Base-by-base conservation (phyloP, 1,284 basidiomycete species). In the Ceratobasidium sp. region DNA sequence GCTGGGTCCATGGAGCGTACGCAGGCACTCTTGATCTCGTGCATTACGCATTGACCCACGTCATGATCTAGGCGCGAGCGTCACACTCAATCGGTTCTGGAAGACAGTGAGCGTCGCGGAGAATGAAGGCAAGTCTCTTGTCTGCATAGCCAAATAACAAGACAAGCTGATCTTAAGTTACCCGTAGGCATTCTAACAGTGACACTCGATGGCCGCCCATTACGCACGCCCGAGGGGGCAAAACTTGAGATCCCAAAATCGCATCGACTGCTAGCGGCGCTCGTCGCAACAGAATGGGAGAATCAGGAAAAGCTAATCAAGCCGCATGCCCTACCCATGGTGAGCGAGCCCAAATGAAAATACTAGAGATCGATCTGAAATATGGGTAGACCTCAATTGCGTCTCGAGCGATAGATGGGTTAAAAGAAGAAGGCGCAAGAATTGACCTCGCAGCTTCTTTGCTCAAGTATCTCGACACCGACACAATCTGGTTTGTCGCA, bases 251-350 rank as follows among this genome's bases (percentile, higher is more conserved):
- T 99, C 19, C 96, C 96, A 0, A 82, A 84, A 48, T 85, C 90
- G 75, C 93, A 94, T 79, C 83, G 86, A 57, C 82, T 97, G 44
- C 86, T 94, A 22, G 96, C 97, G 0, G 87, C 93, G 0, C 87
- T 98, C 74, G 92, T 99, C 78, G 97, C 96, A 11, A 89, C 93
- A 75, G 97, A 99, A 84, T 99, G 97, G 97, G 95, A 98, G 81
- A 94, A 93, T 80, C 97, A 99, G 84, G 90, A 91, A 74, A 90
- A 86, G 29, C 81, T 96, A 0, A 81, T 99, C 77, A 98, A 97
- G 83, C 93, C 93, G 41, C 95, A 98, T 82, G 91, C 96, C 0
- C 84, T 99, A 33, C 97, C 97, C 5, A 89, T 98, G 87, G 97
- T 97, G 79, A 77, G 89, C 83, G 41, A 7, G 54, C 24, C 65